These are phyloP conservation scores for Colletotrichum noveboracense DNA, from an alignment of 2,329 filamentous ascomycete genomes.

Conservation along the genomic window DNA sequence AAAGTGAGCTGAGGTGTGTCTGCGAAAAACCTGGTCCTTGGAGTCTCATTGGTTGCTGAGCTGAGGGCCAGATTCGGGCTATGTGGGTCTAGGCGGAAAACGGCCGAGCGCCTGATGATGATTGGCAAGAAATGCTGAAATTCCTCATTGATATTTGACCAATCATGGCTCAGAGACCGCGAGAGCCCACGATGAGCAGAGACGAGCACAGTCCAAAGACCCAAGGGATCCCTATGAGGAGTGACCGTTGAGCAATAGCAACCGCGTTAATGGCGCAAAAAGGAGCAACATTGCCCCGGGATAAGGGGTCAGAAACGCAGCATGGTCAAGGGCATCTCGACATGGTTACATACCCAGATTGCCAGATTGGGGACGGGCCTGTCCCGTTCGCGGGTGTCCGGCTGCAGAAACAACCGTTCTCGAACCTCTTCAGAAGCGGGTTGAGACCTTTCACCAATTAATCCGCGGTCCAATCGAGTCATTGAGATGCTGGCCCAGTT, in stretches of 20 bases:
- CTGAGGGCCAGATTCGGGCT: slow-evolving; percentile 18
- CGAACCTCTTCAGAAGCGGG: slow-evolving; percentile 2
- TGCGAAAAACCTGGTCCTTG: slow-evolving; percentile 31
- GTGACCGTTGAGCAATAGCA: not conserved
- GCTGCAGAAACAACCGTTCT: slow-evolving; percentile 9
- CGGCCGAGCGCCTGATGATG: not conserved
- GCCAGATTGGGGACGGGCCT: not conserved
- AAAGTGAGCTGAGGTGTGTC: slow-evolving; percentile 38
- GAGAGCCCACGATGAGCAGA: slow-evolving; percentile 1
- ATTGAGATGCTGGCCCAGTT: not conserved
- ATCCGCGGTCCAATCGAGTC: slow-evolving; percentile 3
- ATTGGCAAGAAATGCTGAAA: slow-evolving; percentile 21
- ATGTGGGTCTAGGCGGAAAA: slow-evolving; percentile 6
- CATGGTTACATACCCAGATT: slow-evolving; percentile 1
- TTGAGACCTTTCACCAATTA: not conserved
- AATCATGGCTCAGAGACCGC: not conserved
- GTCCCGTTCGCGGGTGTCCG: not conserved
- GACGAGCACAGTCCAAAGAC: not conserved
- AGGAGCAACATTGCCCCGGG: not conserved
- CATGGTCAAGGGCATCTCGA: slow-evolving; percentile 15
- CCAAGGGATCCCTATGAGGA: not conserved
- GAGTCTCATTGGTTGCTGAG: slow-evolving; percentile 33
- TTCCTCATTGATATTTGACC: not conserved
- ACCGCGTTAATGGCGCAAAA: slow-evolving; percentile 8
- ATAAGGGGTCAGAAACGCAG: not conserved